Evolutionary conservation across 179 eudicot species (phyloP).

Genomic region (Beta lomatogona): DNA sequence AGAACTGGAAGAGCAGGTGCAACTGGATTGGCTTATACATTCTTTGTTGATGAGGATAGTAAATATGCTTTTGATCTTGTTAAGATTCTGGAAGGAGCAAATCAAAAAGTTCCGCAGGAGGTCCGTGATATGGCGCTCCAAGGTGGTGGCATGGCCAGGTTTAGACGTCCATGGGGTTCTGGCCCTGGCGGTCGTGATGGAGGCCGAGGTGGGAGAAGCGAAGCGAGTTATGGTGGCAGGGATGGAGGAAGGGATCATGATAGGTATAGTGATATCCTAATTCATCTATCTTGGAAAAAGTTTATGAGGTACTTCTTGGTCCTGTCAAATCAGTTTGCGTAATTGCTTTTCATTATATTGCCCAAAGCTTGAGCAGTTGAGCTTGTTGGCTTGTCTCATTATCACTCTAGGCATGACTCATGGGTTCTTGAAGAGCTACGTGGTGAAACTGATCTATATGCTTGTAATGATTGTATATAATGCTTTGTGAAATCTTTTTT

Average conservation of each 20-base stretch:
- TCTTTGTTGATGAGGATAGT: slow-evolving; percentile 74
- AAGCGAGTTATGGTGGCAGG: slow-evolving; percentile 55
- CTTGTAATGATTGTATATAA: neutral
- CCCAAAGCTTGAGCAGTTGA: neutral
- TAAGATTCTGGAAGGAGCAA: slow-evolving; percentile 89
- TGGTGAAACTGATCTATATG: neutral
- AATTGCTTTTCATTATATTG: neutral
- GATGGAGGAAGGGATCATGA: slow-evolving; percentile 40
- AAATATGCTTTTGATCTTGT: slow-evolving; percentile 87
- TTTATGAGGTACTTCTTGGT: neutral
- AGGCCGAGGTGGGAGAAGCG: slow-evolving; percentile 68
- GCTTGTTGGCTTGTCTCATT: no score
- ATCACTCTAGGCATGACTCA: neutral
- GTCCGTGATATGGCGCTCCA: slow-evolving; percentile 78
- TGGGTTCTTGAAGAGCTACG: neutral
- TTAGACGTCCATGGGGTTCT: slow-evolving; percentile 66
- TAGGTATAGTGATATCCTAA: slow-evolving; percentile 30
- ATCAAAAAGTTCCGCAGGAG: slow-evolving; percentile 79
- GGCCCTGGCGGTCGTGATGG: slow-evolving; percentile 70
- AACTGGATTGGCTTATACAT: slow-evolving; percentile 83
- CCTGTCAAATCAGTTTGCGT: neutral
- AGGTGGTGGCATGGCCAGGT: slow-evolving; percentile 72
- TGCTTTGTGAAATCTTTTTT: no score
- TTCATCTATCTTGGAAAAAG: neutral
- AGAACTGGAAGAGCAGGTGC: slow-evolving; percentile 99